Base-by-base conservation (phyloP, 106 monocot genomes). In the Iris macrosiphon region DNA sequence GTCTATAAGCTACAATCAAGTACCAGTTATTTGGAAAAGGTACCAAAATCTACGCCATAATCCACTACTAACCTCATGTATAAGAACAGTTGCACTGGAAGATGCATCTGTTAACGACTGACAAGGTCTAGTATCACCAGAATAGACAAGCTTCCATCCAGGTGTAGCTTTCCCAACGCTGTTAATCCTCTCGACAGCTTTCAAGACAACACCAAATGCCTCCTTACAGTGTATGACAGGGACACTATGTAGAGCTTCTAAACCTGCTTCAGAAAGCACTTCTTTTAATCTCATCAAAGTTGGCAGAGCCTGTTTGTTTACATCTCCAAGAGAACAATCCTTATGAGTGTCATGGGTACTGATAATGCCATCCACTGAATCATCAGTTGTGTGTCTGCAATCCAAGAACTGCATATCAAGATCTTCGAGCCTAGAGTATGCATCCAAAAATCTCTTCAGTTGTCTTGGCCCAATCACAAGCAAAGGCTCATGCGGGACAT, bases 61-160 rank as follows among this genome's bases (percentile, higher is more conserved):
- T n/a, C n/a, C n/a, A 17, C 34, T 23, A 52, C 38, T 64, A 24
- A 87, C 96, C 96, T 98, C 96, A 35, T 98, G 96, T 55, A 98
- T 87, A 37, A 98, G 80, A 45, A 98, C 64, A n/a, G 91, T 98
- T 54, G 96, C 96, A 63, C 61, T 75, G 29, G 32, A 66, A 57
- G 96, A 74, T 46, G 96, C 96, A 44, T 90, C 80, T 30, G 83
- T 70, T 38, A 98, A 46, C 24, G 86, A 64, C 43, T 80, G 78
- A 46, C 96, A 98, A 22, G 96, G 96, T 61, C 96, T 75, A 11
- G 96, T 98, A 63, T 98, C 96, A 46, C 90, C 96, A 1, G 96
- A 98, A 75, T 98, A 98, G 9, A 91, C 96, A 55, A 98, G 66
- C 40, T 98, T 98, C 96, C 96, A 98, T 13, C 96, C 96, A 2